Base-by-base conservation (phyloP, 805 yeast genomes). In the Yarrowia porcina region DNA sequence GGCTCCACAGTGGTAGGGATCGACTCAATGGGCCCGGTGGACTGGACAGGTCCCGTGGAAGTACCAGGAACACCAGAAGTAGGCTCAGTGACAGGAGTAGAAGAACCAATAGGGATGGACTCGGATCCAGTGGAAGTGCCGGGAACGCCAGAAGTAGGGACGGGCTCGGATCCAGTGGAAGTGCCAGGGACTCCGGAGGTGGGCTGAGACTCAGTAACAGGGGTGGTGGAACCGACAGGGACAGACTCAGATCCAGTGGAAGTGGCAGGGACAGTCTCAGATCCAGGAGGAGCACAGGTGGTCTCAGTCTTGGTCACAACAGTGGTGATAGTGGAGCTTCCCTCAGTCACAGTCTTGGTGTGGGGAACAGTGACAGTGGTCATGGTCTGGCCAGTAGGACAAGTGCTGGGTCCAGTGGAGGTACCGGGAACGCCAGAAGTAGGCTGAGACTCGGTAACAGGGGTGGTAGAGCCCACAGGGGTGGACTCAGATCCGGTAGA, bases 1-100 rank as follows among this genome's bases (percentile, higher is more conserved):
- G 54, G 38, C 38, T 47, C 54, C 38, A 47, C 28, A 15, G 56
- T 49, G 21, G 56, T 32, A 13, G 38, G 56, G 6, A 30, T n/a
- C 4, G 28, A 25, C 8, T 39, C 32, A 13, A 39, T 32, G n/a
- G 38, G 56, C 3, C 39, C 15, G 9, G 28, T 35, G 30, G 52
- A 28, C 49, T 44, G 21, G 12, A 12, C 21, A 18, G 50, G 18
- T 7, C 36, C 52, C 28, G 36, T 30, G 27, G 52, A 20, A 45
- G 20, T n/a, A 11, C 15, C 15, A 12, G 44, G 27, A 10, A 21
- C 21, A 21, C 13, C 17, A 21, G 32, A 20, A 15, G 47, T 42
- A 25, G 47, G 25, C 32, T 42, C 32, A 42, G n/a, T n/a, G n/a
- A n/a, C 32, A 25, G 44, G 44, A 12, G 41, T 36, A 8, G 49